Conservation (phyloP, 345 rosid species). For the Limnanthes douglasii region DNA sequence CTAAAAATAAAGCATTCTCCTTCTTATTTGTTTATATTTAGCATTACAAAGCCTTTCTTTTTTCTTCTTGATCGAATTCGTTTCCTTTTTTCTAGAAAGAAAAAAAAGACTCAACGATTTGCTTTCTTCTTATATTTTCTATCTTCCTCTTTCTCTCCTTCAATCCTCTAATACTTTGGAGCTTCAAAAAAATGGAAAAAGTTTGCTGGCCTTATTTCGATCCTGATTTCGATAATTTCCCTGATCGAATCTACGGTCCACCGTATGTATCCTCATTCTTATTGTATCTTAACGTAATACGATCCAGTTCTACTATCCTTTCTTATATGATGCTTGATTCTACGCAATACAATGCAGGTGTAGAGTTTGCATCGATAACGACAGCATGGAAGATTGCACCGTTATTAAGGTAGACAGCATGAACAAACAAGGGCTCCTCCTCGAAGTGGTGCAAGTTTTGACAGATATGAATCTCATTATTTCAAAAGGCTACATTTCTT, state of each 20-base stretch:
- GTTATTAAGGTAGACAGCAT: slow-evolving; percentile 59
- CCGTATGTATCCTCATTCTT: too few species aligned
- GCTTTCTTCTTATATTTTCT: too few species aligned
- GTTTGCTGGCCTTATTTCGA: slow-evolving; percentile 74
- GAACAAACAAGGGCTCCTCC: slow-evolving; percentile 62
- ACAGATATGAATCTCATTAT: slow-evolving; percentile 58
- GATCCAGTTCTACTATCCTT: not conserved
- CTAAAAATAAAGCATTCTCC: too few species aligned
- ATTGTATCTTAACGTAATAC: too few species aligned
- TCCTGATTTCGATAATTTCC: slow-evolving; percentile 62
- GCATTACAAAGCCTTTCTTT: not conserved
- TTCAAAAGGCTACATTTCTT: slow-evolving; percentile 55
- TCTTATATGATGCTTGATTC: not conserved
- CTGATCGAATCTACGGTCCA: slow-evolving; percentile 55
- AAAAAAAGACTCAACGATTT: not conserved
- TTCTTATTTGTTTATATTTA: not conserved
- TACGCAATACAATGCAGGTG: slow-evolving; percentile 23
- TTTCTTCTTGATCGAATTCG: too few species aligned
- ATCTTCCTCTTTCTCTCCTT: too few species aligned
- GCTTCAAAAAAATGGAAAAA: slow-evolving; percentile 29
- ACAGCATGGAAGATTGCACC: slow-evolving; percentile 51
- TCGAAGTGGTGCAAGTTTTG: slow-evolving; percentile 62
- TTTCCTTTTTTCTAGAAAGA: not conserved
- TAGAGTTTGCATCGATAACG: slow-evolving; percentile 62
- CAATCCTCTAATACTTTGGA: too few species aligned